These are phyloP conservation scores for Camelina neglecta DNA, from an alignment of 345 rosid species.

Conservation along the genomic window DNA sequence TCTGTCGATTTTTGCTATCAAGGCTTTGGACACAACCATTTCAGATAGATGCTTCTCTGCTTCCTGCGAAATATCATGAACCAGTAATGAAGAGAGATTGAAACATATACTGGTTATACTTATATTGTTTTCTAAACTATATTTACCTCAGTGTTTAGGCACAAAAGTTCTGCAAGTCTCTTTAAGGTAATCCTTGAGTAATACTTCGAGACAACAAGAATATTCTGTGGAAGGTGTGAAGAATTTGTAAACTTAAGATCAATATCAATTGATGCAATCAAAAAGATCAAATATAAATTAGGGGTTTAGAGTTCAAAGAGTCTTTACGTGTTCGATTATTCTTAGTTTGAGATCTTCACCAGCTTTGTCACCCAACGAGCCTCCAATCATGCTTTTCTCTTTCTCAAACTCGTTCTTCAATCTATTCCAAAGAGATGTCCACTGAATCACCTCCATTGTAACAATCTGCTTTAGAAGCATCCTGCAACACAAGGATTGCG, in stretches of 20 bases:
- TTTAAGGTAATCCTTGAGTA: slow-evolving; percentile 77
- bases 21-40: slow-evolving; percentile 87
- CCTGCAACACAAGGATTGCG: slow-evolving; percentile 45
- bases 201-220: slow-evolving; percentile 84
- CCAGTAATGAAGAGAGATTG: not conserved
- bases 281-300: not conserved
- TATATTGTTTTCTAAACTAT: not conserved
- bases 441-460: slow-evolving; percentile 89
- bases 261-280: slow-evolving; percentile 14
- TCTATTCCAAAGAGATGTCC: slow-evolving; percentile 88
- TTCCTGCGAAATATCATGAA: slow-evolving; percentile 54
- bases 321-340: slow-evolving; percentile 80
- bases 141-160: slow-evolving; percentile 69
- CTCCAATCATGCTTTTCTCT: slow-evolving; percentile 80
- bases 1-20: slow-evolving; percentile 84
- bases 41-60: slow-evolving; percentile 96
- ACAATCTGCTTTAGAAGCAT: slow-evolving; percentile 76
- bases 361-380: slow-evolving; percentile 78
- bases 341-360: slow-evolving; percentile 81
- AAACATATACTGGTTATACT: not conserved
- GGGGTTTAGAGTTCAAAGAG: slow-evolving; percentile 3
- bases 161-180: slow-evolving; percentile 82
- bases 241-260: not conserved
- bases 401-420: slow-evolving; percentile 75
- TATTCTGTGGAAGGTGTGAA: slow-evolving; percentile 62